Evolutionary conservation across 2,329 filamentous ascomycete species (phyloP).

Genomic region (Orbilia ellipsospora): DNA sequence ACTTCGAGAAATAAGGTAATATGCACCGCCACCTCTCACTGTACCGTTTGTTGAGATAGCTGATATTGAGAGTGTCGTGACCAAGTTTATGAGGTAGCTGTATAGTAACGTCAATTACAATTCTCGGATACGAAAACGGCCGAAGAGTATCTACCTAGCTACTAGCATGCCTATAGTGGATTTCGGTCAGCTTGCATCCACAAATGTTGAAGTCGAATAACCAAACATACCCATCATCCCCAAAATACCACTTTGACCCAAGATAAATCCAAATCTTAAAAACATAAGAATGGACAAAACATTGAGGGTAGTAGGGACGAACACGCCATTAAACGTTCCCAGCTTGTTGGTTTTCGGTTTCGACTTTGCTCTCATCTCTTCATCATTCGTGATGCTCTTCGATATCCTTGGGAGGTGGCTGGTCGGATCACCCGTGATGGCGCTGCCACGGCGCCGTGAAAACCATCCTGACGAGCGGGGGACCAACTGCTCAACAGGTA

Average conservation of each 20-base stretch:
- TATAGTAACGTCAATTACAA: not conserved
- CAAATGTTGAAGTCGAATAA: conserved; percentile 9
- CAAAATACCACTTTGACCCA: conserved; percentile 81
- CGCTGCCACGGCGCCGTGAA: conserved; percentile 24
- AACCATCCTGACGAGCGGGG: conserved; percentile 47
- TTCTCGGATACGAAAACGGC: not conserved
- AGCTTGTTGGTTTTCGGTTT: conserved; percentile 69
- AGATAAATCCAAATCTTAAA: conserved; percentile 83
- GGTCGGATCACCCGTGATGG: conserved; percentile 28
- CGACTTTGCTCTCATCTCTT: conserved; percentile 45
- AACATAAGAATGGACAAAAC: conserved; percentile 94
- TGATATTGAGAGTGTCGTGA: conserved; percentile 86
- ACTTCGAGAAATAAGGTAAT: conserved; percentile 87
- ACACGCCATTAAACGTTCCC: conserved; percentile 79
- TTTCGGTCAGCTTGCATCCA: not conserved
- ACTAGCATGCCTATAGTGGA: conserved; percentile 61
- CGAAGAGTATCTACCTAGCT: conserved; percentile 69
- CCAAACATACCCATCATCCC: conserved; percentile 78
- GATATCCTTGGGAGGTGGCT: conserved; percentile 51
- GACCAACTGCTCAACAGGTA: conserved; percentile 51
- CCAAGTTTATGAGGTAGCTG: conserved; percentile 78
- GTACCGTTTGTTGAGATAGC: conserved; percentile 91
- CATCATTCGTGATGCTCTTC: conserved; percentile 55
- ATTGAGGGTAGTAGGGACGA: conserved; percentile 88
- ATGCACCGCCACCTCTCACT: conserved; percentile 85